A percentile compares a stretch with the other conserved stretches of the same genome.
Evolutionary conservation across 495 filamentous ascomycete species (phyloP).

Genomic region (Neurospora terricola): DNA sequence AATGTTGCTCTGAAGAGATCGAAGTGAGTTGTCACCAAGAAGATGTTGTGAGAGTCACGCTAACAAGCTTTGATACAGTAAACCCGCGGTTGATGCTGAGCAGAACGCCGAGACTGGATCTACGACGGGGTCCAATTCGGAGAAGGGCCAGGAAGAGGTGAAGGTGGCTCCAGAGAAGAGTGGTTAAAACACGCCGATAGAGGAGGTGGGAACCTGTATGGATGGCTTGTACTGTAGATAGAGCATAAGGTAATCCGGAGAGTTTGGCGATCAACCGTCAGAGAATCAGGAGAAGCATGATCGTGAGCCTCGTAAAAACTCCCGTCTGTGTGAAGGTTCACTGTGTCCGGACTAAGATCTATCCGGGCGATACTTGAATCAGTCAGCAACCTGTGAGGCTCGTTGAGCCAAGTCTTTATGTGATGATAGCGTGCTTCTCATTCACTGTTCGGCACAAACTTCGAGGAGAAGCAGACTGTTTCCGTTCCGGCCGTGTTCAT

Average conservation of each 20-base stretch:
- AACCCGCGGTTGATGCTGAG: neutral
- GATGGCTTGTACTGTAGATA: no score
- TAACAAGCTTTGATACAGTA: neutral
- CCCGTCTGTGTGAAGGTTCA: neutral
- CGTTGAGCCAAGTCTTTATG: neutral
- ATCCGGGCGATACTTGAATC: neutral
- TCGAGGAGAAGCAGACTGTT: neutral
- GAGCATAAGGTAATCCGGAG: no score
- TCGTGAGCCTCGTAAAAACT: neutral
- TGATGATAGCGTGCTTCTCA: neutral
- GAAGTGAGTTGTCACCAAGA: constrained; percentile 9
- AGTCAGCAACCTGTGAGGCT: neutral
- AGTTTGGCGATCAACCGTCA: neutral
- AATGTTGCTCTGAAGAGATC: constrained; percentile 16
- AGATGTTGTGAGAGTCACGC: neutral
- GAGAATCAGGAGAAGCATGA: neutral
- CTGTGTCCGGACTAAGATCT: neutral
- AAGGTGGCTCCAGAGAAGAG: neutral
- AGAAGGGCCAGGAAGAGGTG: neutral
- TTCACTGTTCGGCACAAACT: neutral
- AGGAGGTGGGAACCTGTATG: no score
- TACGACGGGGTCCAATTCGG: neutral
- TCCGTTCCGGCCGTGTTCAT: neutral
- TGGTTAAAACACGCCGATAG: no score
- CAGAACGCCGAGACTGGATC: neutral